Evolutionary conservation across 2,329 filamentous ascomycete species (phyloP), one percentile per base, ranked within the genome.

Genomic region (Fusarium palustre): DNA sequence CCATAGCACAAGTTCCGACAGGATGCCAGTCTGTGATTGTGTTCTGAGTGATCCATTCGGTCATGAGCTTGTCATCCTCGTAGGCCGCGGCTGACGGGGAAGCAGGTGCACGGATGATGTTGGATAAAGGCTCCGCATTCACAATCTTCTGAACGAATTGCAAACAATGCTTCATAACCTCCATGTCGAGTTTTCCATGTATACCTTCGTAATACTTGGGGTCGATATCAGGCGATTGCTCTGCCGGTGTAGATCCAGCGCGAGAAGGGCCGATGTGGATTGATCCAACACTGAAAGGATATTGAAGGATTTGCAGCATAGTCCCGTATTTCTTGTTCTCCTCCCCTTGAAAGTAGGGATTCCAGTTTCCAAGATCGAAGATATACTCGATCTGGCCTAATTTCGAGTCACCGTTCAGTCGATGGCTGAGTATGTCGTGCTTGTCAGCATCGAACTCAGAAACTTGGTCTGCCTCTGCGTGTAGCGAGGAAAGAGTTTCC

Each of bases 231-330:
- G 80, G 80, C 13, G 49, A 74, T 57, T 54, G 75, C n/a, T 72
- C 75, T 46, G 28, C 76, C 39, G 22, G 69, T 43, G 13, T 54
- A 15, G 54, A 48, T 16, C 56, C 55, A 16, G 67, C 54, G 9
- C 36, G 28, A 31, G 42, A 54, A 3, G 76, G 67, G 4, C 59
- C 74, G 50, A 86, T 80, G 61, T 87, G 85, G 12, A 87, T 77
- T 3, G 78, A 81, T 0, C 85, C 85, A 5, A 79, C 76, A 0
- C 83, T 82, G 31, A 85, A 85, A 0, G 85, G 85, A 71, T 86
- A 85, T 62, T 86, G 84, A 2, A 87, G 74, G 60, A 86, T 82
- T 59, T 82, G 81, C 0, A 86, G 67, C 77, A 86, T 80, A 4
- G 82, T 84, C 11, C 77, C 83, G 58, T 86, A 85, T 56, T 79